These are phyloP conservation scores for Amaranthus cruentus DNA, from an alignment of 148 eudicot species.

Conservation along the genomic window DNA sequence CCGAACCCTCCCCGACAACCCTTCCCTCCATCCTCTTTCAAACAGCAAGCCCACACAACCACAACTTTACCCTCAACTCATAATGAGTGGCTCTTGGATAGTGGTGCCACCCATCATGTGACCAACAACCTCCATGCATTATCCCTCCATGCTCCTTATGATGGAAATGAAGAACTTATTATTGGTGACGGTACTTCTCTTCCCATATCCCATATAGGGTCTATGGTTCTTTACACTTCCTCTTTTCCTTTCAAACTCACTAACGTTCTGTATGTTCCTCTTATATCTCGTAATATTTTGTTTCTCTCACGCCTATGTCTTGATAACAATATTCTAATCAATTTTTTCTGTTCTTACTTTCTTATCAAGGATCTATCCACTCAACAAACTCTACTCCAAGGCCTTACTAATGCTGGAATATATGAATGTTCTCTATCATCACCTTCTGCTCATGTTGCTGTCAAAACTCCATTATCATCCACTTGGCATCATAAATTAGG, in stretches of 20 bases:
- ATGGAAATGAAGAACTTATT: too few relatives aligned
- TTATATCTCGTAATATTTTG: not conserved
- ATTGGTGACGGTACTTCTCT: too few relatives aligned
- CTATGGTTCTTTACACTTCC: not conserved
- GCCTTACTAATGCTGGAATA: not conserved
- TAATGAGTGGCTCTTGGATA: too few relatives aligned
- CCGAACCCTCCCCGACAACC: too few relatives aligned
- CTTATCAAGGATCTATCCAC: not conserved
- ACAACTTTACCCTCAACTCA: too few relatives aligned
- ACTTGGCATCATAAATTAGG: too few relatives aligned
- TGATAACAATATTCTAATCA: not conserved
- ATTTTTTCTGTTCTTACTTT: not conserved
- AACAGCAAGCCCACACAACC: not conserved
- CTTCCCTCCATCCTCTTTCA: not conserved
- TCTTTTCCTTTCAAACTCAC: not conserved
- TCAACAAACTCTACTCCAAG: not conserved
- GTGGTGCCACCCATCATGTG: constrained; percentile 15
- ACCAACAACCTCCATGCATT: not conserved
- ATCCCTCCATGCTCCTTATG: constrained; percentile 1
- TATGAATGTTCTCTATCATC: too few relatives aligned
- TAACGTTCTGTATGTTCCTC: not conserved
- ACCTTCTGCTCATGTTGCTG: too few relatives aligned
- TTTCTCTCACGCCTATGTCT: not conserved
- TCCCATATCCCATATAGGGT: not conserved
- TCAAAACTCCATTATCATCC: too few relatives aligned